These are phyloP conservation scores for Ceratopteris richardii DNA, from an alignment of 75 land plant genomes.

Conservation along the genomic window DNA sequence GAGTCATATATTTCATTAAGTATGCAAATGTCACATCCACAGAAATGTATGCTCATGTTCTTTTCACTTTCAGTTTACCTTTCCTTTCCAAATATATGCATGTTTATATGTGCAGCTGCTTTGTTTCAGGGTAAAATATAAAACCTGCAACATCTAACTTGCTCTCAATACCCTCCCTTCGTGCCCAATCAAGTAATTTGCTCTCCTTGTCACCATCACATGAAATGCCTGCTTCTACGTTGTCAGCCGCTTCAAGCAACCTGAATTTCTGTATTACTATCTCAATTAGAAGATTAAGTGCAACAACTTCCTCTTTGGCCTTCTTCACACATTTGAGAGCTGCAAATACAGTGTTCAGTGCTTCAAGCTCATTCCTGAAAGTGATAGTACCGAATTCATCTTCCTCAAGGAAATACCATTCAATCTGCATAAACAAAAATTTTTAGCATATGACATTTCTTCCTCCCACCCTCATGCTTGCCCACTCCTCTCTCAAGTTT, in stretches of 20 bases:
- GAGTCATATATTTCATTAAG: too few relatives aligned
- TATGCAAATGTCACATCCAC: too few relatives aligned
- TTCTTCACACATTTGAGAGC: neutral
- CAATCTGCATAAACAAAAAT: slow-evolving; percentile 30
- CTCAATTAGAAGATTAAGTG: neutral
- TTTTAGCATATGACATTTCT: too few relatives aligned
- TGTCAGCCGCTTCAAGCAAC: neutral
- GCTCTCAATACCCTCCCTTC: slow-evolving; percentile 38
- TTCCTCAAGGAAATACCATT: slow-evolving; percentile 44
- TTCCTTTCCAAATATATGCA: too few relatives aligned
- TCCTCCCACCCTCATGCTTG: too few relatives aligned
- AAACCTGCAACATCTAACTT: slow-evolving; percentile 52
- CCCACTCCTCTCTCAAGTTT: too few relatives aligned
- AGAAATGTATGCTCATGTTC: too few relatives aligned
- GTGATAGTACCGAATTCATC: slow-evolving; percentile 33
- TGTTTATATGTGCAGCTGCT: too few relatives aligned
- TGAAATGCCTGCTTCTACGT: slow-evolving; percentile 1
- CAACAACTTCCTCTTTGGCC: neutral
- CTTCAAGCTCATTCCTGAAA: slow-evolving; percentile 53
- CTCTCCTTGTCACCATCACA: slow-evolving; percentile 27
- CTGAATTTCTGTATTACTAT: neutral
- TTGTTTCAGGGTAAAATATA: too few relatives aligned
- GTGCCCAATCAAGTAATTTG: slow-evolving; percentile 46
- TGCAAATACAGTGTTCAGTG: slow-evolving; percentile 31
- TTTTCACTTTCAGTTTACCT: too few relatives aligned